Evolutionary conservation across 306 rosid genomes (phyloP), one percentile per base, ranked within the genome.

Genomic region (Malus sylvestris): DNA sequence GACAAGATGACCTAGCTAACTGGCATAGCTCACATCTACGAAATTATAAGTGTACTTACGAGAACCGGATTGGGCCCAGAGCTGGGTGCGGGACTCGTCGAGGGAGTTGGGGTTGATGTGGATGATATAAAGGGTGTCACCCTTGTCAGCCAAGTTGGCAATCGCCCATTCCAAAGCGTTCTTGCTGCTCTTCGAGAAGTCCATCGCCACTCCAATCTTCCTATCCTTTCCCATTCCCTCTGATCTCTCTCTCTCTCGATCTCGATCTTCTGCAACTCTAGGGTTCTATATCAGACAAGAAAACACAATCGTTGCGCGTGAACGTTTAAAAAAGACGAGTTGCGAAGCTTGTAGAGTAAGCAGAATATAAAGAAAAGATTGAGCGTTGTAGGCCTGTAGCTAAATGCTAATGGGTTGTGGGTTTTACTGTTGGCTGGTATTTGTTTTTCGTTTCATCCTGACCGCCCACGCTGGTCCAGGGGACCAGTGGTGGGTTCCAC

Each of bases 161-260:
- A 95, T 70, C 3, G 97, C 93, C 98, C 97, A 95, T 83, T 80
- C 76, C 2, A 95, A 88, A 79, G 97, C 97, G 84, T 85, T 85
- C 75, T 89, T 95, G 88, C 97, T 92, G 85, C 89, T 89, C 82
- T 75, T 78, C 4, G 97, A 92, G 82, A 90, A 94, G 71, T 92
- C 98, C 76, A 92, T 62, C 67, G 97, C 98, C 33, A 95, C 93
- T 1, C 97, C 98, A 23, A 95, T 59, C 66, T 71, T 89, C 80
- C 93, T 84, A 80, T 90, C 96, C 82, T 88, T 88, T 16, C 10
- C 95, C 98, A 95, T 95, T 82, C 74, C 63, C 73, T 66, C 62
- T 64, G 55, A 72, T 42, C n/a, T 18, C 8, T 59, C 64, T 10
- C 70, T 12, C 69, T 58, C 55, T 63, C 66, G 19, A 69, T 59